Evolutionary conservation across 108 stramenopile genomes (phyloP), one percentile per base, ranked within the genome.

Genomic region (Mediolabrus comicus): DNA sequence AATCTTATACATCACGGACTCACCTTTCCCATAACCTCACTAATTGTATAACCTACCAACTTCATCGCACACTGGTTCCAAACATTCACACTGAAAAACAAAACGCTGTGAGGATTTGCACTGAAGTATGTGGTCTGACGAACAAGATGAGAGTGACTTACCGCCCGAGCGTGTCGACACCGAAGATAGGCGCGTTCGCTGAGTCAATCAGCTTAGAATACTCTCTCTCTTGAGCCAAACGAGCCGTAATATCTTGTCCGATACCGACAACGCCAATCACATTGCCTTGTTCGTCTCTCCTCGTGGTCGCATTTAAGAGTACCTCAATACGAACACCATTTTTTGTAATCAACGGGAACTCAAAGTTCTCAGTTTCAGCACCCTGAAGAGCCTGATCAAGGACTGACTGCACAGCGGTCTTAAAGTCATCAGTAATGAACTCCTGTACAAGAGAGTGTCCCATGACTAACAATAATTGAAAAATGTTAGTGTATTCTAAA

Each of bases 241-340:
- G 75, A 32, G 84, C 91, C 10, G 91, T 92, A 28, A 92, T 86
- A 58, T 89, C 88, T 65, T 86, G 83, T 14, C 73, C 87, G 25
- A 92, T 61, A 3, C 81, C 74, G 10, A 87, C 62, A 16, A 84
- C 85, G 28, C 92, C 92, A 17, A 90, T 82, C 26, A 90, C 65
- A 36, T 62, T 67, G 25, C 82, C 82, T 2, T 86, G 82, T 26
- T 75, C 77, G 70, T 78, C 65, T 3, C 79, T 34, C 52, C 85
- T 64, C 2, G 87, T 74, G 1, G 82, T 83, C 13, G 78, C 72
- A 67, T 80, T 88, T 4, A 85, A 74, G 1, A 89, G 72, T 5
- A 90, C 76, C 31, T 71, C 83, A 14, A 70, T 41, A n/a, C 57
- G 78, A 24, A 46, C 63, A 19, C 72, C 53, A 31, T 10, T 39